phyloP scores from a whole-genome alignment of 129 eudicot species.

The Rutidosis leptorrhynchoides region DNA sequence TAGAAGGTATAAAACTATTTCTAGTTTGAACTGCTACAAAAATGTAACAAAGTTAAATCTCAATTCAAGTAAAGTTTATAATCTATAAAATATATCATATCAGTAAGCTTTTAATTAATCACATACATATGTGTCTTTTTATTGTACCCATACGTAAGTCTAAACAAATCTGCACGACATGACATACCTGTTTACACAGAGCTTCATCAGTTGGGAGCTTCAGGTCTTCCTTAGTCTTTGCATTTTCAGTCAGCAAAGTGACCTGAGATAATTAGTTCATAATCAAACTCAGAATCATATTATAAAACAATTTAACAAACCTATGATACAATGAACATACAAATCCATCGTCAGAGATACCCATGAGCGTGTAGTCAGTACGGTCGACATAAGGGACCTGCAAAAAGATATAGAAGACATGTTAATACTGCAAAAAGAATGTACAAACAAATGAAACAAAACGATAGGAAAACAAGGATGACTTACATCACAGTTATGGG shows the following conservation, averaged over 20 bases:
- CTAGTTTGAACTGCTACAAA: no score
- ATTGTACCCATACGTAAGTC: neutral
- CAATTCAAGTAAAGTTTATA: neutral
- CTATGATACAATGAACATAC: constrained; percentile 31
- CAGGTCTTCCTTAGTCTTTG: constrained; percentile 37
- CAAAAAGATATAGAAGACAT: neutral
- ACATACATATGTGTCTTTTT: neutral
- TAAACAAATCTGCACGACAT: neutral
- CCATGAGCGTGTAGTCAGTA: constrained; percentile 63
- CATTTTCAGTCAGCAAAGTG: constrained; percentile 65
- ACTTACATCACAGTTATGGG: constrained; percentile 70
- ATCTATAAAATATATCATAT: neutral
- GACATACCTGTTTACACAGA: constrained; percentile 9
- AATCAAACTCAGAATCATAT: neutral
- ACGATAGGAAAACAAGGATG: neutral
- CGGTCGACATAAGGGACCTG: constrained; percentile 73
- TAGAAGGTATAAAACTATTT: neutral
- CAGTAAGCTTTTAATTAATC: neutral
- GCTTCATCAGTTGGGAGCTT: constrained; percentile 22
- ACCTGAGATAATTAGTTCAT: constrained; percentile 16
- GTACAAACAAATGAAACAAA: neutral
- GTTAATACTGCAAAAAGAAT: neutral
- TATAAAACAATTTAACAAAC: neutral
- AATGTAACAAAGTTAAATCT: neutral
- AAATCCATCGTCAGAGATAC: constrained; percentile 67